Conservation (phyloP, 2,329 filamentous ascomycete species). For the Arthrinium puccinioides region DNA sequence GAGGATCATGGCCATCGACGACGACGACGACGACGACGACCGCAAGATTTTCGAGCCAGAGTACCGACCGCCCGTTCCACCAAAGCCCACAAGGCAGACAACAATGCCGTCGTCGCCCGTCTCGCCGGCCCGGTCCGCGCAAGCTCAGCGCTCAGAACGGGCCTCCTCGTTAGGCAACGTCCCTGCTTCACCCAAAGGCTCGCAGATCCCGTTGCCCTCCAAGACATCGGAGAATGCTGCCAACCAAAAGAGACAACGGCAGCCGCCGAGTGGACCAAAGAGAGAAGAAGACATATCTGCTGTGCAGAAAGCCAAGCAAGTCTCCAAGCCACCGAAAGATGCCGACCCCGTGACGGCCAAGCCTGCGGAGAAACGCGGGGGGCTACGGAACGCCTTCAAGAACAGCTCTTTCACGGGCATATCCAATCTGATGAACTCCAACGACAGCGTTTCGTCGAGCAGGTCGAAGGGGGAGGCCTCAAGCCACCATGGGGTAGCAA, state of each 20-base stretch:
- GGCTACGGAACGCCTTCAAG: constrained; percentile 44
- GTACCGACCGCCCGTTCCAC: constrained; percentile 15
- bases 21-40: constrained; percentile 9
- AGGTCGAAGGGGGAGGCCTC: no score
- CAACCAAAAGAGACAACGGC: constrained; percentile 40
- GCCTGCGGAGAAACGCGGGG: constrained; percentile 33
- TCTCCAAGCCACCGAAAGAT: constrained; percentile 21
- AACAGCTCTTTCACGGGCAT: constrained; percentile 39
- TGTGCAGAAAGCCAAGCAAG: constrained; percentile 15
- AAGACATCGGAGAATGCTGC: constrained; percentile 26
- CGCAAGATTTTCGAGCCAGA: not conserved
- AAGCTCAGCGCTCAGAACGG: constrained; percentile 8
- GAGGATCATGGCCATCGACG: constrained; percentile 15
- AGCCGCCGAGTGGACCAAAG: constrained; percentile 22
- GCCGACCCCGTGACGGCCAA: constrained; percentile 16
- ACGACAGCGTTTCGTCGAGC: no score
- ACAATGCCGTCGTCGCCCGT: no score
- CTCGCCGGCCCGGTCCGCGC: no score
- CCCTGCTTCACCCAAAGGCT: constrained; percentile 13
- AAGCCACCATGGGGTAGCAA: constrained; percentile 17
- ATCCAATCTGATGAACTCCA: constrained; percentile 42
- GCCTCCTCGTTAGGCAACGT: constrained; percentile 9
- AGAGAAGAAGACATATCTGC: constrained; percentile 15
- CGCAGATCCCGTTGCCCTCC: constrained; percentile 14
- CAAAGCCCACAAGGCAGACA: constrained; percentile 13